These are phyloP conservation scores for Rosa hybrid DNA, from an alignment of 331 rosid species.

Conservation along the genomic window DNA sequence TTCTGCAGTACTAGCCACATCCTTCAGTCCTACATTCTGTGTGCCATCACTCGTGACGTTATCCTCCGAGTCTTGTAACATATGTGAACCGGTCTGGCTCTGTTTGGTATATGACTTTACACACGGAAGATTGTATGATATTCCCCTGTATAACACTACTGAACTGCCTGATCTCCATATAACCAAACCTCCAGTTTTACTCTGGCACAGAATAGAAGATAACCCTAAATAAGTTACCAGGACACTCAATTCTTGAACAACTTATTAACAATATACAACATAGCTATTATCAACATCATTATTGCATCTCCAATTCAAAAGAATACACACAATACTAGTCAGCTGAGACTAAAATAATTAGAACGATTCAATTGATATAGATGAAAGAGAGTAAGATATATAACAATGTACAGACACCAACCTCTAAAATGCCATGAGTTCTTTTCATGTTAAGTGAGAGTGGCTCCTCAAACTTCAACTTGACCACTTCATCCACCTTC, in stretches of 20 bases:
- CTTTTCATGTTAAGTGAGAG: constrained; percentile 73
- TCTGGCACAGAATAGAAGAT: constrained; percentile 45
- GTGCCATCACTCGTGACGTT: constrained; percentile 26
- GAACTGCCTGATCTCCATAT: constrained; percentile 94
- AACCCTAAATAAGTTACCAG: constrained; percentile 30
- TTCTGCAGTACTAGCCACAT: constrained; percentile 31
- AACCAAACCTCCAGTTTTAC: constrained; percentile 83
- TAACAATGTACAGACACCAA: constrained; percentile 21
- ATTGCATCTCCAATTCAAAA: constrained; percentile 14
- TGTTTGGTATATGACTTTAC: constrained; percentile 46
- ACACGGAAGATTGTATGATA: constrained; percentile 74
- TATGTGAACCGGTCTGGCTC: constrained; percentile 27
- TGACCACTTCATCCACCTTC: constrained; percentile 76
- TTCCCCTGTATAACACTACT: constrained; percentile 80
- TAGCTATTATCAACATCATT: background rate
- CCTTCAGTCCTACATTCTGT: constrained; percentile 19
- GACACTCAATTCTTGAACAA: constrained; percentile 8
- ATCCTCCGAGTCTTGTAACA: constrained; percentile 22
- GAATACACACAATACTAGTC: background rate
- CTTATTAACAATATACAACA: constrained; percentile 1
- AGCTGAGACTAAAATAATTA: background rate
- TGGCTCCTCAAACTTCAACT: constrained; percentile 79
- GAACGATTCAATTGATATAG: background rate
- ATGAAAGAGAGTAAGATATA: background rate
- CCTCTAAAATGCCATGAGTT: constrained; percentile 77